Evolutionary conservation across 179 eudicot species (phyloP), one percentile per base, ranked within the genome.

Genomic region (Beta macrorhiza): DNA sequence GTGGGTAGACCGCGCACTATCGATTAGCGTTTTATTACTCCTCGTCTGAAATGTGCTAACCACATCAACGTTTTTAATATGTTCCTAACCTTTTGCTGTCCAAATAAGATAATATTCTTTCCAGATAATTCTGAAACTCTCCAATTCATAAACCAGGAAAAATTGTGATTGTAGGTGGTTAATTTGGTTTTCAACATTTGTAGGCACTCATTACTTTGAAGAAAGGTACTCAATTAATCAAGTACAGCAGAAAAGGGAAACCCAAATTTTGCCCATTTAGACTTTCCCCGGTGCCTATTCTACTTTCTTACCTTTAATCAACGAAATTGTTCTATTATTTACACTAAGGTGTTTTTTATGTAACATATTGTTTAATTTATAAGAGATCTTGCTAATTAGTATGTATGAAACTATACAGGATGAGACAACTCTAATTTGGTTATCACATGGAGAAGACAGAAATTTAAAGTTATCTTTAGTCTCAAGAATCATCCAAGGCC

Each of bases 191-290:
- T 70, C 32, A 37, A 29, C 25, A 62, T 67, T 52, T 77, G 83
- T 72, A 95, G 97, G 97, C 91, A 74, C 89, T 95, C 56, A 79
- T 90, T 86, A 82, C 88, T 77, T 87, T 95, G 91, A 95, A 92
- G 86, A 95, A 91, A 77, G 98, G 97, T 79, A 89, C 92, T 75
- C 97, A 89, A 59, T 79, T 95, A 62, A 87, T 91, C 87, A 95
- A 95, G 92, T 95, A 95, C 85, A 87, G 97, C 83, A 87, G 98
- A 70, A 88, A 95, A 82, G 95, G 93, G 80, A 95, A 91, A 87
- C 97, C 98, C 13, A 93, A 93, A 85, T 90, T 91, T 85, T 85
- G 93, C 81, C 88, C 94, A 67, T 92, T 95, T 86, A 90, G 93
- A 93, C 82, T 95, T 87, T 92, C 98, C 75, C 73, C 93, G 76